Base-by-base conservation (phyloP, 352 stramenopile species). In the Phytophthora tentaculata region DNA sequence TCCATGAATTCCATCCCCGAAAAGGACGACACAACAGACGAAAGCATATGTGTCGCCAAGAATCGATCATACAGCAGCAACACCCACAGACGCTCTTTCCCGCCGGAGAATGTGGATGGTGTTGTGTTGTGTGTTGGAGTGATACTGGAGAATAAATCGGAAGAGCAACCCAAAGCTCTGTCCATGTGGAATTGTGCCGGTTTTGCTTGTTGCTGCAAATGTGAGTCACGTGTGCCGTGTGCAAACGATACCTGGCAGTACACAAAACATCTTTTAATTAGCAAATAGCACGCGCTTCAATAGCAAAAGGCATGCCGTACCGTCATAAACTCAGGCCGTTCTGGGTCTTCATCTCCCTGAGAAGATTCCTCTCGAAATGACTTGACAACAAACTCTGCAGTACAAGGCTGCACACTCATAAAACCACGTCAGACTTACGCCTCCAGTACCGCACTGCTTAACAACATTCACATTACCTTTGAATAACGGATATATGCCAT, bases 401-500 rank as follows among this genome's bases (percentile, higher is more conserved):
- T 89, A 10, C 56, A 69, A 54, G 79, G 57, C 83, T 92, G 49
- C 5, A 56, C 28, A 69, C 55, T 22, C 23, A 51, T 20, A 43
- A 16, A 24, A 1, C n/a, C 13, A 68, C 41, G 39, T 56, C 24
- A 71, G 32, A 20, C 48, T 61, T 17, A 60, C 20, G 57, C 17
- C 23, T 37, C 7, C 5, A 58, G 13, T 13, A 64, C 22, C 17
- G 20, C 10, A 48, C 50, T 17, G 55, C 14, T 58, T 41, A 56
- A 16, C 24, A 55, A 45, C 61, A 68, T n/a, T 24, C 16, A 26
- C 13, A 8, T 47, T 80, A 90, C 79, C 62, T 81, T 85, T 20
- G 78, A 73, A 67, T 92, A 96, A 37, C 71, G 61, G 32, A 96
- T 67, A 43, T 96, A 96, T 13, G 88, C 88, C 88, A 96, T 96